These are phyloP conservation scores for Hyphopichia pseudoburtonii DNA, from an alignment of 1,139 yeast species.

Conservation along the genomic window DNA sequence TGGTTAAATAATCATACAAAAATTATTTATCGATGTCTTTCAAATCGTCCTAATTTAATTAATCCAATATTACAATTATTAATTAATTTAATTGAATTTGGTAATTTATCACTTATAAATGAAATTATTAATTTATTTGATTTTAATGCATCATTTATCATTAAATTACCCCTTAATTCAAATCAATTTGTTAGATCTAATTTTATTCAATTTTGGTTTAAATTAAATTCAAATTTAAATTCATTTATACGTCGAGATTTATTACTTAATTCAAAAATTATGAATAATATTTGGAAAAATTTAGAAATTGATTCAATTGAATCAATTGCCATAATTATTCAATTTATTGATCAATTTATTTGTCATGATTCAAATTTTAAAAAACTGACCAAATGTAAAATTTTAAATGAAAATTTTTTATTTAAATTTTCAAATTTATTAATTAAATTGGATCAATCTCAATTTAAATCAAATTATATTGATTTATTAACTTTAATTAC, in stretches of 20 bases:
- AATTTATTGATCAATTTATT: conserved; percentile 50
- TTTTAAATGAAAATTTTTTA: conserved; percentile 77
- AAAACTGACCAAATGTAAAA: conserved; percentile 68
- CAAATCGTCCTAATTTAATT: conserved; percentile 57
- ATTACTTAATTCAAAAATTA: conserved; percentile 56
- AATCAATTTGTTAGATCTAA: conserved; percentile 44
- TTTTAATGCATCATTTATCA: conserved; percentile 58
- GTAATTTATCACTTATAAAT: conserved; percentile 50
- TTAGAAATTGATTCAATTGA: conserved; percentile 56
- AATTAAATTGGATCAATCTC: conserved; percentile 28
- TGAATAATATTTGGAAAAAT: conserved; percentile 65
- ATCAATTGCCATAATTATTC: conserved; percentile 40
- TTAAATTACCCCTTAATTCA: conserved; percentile 49
- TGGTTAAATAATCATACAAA: conserved; percentile 59
- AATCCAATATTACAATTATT: conserved; percentile 62
- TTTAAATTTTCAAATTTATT: conserved; percentile 58
- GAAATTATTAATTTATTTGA: conserved; percentile 69
- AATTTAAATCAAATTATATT: not conserved
- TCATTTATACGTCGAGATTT: conserved; percentile 63
- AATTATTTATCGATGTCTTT: conserved; percentile 67
- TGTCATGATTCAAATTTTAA: conserved; percentile 61
- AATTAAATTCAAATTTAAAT: conserved; percentile 48
- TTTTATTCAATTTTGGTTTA: conserved; percentile 63
- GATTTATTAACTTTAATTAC: conserved; percentile 9
- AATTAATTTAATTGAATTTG: conserved; percentile 49